phyloP scores from a whole-genome alignment of 2,329 filamentous ascomycete genomes.

The Nigrospora oryzae region DNA sequence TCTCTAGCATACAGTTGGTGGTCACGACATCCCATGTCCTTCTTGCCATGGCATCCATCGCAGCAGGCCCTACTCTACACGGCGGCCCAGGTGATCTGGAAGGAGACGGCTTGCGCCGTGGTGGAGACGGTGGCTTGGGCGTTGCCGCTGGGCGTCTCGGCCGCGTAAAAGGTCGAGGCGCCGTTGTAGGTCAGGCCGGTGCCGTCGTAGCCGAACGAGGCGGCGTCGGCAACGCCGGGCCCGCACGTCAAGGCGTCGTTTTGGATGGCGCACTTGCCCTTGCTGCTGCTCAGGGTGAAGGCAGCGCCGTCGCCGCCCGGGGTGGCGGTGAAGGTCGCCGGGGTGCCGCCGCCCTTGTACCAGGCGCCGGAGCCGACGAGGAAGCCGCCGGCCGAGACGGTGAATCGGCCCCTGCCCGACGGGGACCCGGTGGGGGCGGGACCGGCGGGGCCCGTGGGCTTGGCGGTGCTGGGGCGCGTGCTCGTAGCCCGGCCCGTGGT shows the following conservation, averaged over 20 bases:
- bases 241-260: neutral
- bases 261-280: conserved; percentile 2
- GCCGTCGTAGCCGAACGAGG: neutral
- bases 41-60: too few species aligned
- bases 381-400: neutral
- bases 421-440: neutral
- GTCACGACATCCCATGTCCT: too few species aligned
- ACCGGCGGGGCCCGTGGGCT: neutral
- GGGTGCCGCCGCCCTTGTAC: neutral
- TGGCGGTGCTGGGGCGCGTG: neutral
- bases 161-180: neutral
- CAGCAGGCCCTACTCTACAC: neutral
- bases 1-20: too few species aligned
- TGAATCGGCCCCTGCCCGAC: neutral
- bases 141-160: neutral
- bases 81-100: neutral
- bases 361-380: conserved; percentile 1
- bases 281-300: conserved; percentile 1
- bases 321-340: neutral
- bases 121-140: neutral
- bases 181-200: neutral
- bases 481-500: neutral
- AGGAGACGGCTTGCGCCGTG: neutral
- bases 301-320: neutral
- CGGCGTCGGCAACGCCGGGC: neutral